Evolutionary conservation across 495 filamentous ascomycete genomes (phyloP).

Genomic region (Penicillium subrubescens): DNA sequence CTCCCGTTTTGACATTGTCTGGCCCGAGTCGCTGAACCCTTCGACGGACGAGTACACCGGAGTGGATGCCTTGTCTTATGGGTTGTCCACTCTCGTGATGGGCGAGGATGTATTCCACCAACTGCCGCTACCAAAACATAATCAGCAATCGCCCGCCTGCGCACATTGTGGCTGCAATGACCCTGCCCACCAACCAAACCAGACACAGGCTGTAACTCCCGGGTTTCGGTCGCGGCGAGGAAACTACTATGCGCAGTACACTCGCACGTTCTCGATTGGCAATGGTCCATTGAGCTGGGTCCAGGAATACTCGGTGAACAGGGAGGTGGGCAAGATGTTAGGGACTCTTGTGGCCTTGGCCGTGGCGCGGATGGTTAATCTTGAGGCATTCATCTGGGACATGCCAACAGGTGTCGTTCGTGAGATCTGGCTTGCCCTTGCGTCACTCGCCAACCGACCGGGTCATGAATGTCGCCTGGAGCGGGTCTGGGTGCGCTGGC

Average conservation of each 20-base stretch:
- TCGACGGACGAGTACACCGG: conserved; percentile 68
- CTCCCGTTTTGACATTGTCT: conserved; percentile 90
- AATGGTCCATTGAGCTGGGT: conserved; percentile 86
- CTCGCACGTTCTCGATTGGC: conserved; percentile 85
- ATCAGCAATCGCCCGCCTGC: conserved; percentile 25
- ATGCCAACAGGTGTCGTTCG: conserved; percentile 91
- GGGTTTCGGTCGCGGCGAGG: conserved; percentile 48
- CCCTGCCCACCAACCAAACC: conserved; percentile 14
- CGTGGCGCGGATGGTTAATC: conserved; percentile 80
- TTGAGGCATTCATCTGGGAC: conserved; percentile 94
- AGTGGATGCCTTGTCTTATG: conserved; percentile 91
- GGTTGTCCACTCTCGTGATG: conserved; percentile 82
- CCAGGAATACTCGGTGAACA: conserved; percentile 82
- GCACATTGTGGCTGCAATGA: conserved; percentile 40
- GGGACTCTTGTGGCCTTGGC: conserved; percentile 88
- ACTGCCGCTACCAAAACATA: conserved; percentile 17
- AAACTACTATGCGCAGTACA: conserved; percentile 84
- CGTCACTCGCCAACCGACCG: conserved; percentile 67
- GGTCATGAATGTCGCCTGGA: conserved; percentile 68
- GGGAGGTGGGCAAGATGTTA: conserved; percentile 91
- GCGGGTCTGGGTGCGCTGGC: conserved; percentile 86
- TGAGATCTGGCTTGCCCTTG: conserved; percentile 83
- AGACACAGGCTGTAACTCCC: conserved; percentile 15
- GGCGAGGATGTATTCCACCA: conserved; percentile 70
- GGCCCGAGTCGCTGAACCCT: conserved; percentile 70